Conservation (phyloP, 768 basidiomycete species). For the Auricularia sp. region DNA sequence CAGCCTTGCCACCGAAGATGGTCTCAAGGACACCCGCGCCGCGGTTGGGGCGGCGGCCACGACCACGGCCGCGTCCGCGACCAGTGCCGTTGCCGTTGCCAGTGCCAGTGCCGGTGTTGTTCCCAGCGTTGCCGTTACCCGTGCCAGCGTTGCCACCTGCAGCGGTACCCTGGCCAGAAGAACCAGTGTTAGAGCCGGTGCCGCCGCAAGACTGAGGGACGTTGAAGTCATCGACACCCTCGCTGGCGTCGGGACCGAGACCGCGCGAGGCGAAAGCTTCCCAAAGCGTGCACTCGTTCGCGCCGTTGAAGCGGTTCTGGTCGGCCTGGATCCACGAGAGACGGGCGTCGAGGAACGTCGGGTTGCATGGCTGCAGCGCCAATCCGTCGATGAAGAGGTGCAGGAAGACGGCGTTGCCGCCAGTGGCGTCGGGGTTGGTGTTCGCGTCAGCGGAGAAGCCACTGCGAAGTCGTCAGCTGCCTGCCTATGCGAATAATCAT, state of each 20-base stretch:
- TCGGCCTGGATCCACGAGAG: constrained; percentile 28
- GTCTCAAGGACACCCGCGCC: background rate
- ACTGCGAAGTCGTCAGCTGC: background rate
- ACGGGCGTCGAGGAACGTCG: constrained; percentile 5
- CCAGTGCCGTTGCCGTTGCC: constrained; percentile 12
- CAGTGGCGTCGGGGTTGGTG: constrained; percentile 2
- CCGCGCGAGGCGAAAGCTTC: constrained; percentile 40
- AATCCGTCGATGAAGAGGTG: constrained; percentile 5
- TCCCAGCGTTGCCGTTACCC: constrained; percentile 9
- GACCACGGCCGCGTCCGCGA: background rate
- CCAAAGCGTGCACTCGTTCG: constrained; percentile 35
- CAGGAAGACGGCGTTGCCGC: constrained; percentile 9
- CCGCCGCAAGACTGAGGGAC: constrained; percentile 19
- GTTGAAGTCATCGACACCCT: constrained; percentile 21
- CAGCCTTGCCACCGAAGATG: background rate
- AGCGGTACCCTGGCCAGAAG: background rate
- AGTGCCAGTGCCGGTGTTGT: background rate
- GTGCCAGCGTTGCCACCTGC: constrained; percentile 7
- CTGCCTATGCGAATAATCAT: background rate
- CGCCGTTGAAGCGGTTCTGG: constrained; percentile 33
- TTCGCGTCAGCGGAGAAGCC: constrained; percentile 1
- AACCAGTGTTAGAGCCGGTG: background rate
- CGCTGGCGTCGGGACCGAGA: constrained; percentile 30
- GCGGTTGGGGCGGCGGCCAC: background rate
- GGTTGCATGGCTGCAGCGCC: constrained; percentile 10